Conservation (phyloP, 441 rosid genomes). For the Omphalea diandra region DNA sequence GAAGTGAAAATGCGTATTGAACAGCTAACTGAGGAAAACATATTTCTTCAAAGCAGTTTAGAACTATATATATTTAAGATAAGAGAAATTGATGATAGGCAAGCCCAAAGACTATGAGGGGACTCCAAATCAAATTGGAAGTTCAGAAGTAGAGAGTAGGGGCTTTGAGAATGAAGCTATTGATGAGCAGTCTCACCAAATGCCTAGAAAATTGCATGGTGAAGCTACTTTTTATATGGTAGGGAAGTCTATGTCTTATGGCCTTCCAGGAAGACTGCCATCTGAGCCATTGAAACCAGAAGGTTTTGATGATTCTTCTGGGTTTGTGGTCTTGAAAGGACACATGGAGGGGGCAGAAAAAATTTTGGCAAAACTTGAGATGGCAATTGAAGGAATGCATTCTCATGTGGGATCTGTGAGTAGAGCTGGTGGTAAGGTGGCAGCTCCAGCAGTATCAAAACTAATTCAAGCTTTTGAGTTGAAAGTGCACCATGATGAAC, state of each 20-base stretch:
- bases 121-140: slow-evolving; percentile 32
- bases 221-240: slow-evolving; percentile 22
- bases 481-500: slow-evolving; percentile 59
- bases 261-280: slow-evolving; percentile 18
- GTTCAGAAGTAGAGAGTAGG: slow-evolving; percentile 24
- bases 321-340: slow-evolving; percentile 45
- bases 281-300: slow-evolving; percentile 32
- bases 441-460: slow-evolving; percentile 66
- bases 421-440: slow-evolving; percentile 43
- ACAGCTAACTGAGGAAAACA: slow-evolving; percentile 55
- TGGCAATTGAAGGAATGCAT: slow-evolving; percentile 54
- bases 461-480: slow-evolving; percentile 91
- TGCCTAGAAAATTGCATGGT: slow-evolving; percentile 27
- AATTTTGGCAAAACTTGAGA: slow-evolving; percentile 59
- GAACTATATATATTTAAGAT: slow-evolving; percentile 42
- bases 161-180: slow-evolving; percentile 30
- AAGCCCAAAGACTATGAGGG: slow-evolving; percentile 33
- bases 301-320: slow-evolving; percentile 41
- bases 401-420: slow-evolving; percentile 34
- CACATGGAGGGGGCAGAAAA: slow-evolving; percentile 60
- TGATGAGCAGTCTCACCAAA: slow-evolving; percentile 31
- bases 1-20: slow-evolving; percentile 48
- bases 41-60: slow-evolving; percentile 46
- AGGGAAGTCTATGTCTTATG: slow-evolving; percentile 26
- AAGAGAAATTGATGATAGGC: slow-evolving; percentile 36